These are phyloP conservation scores for Candida labiduridarum DNA, from an alignment of 1,139 yeast genomes.

Conservation along the genomic window DNA sequence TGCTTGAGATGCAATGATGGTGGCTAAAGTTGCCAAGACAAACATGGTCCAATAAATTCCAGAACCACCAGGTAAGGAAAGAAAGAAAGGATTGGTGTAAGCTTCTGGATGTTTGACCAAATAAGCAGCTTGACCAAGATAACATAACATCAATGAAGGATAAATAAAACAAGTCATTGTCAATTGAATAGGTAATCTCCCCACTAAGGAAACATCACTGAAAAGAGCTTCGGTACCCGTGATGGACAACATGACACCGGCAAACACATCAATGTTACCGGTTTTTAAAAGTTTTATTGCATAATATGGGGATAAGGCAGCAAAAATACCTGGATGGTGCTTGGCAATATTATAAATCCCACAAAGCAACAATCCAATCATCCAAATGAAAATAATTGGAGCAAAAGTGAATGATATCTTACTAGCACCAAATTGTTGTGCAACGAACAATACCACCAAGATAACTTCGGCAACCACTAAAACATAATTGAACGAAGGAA, in stretches of 20 bases:
- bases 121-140: slow-evolving; percentile 62
- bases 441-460: slow-evolving; percentile 42
- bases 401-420: slow-evolving; percentile 49
- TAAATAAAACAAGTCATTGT: slow-evolving; percentile 50
- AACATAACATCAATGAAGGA: slow-evolving; percentile 51
- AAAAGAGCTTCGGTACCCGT: slow-evolving; percentile 69
- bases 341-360: slow-evolving; percentile 50
- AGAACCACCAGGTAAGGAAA: slow-evolving; percentile 53
- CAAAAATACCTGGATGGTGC: slow-evolving; percentile 46
- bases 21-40: slow-evolving; percentile 53
- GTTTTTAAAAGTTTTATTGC: slow-evolving; percentile 46
- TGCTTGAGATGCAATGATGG: slow-evolving; percentile 64
- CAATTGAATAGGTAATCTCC: slow-evolving; percentile 50
- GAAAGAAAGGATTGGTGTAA: slow-evolving; percentile 45
- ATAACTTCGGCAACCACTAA: slow-evolving; percentile 52
- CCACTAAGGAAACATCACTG: slow-evolving; percentile 62
- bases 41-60: slow-evolving; percentile 55
- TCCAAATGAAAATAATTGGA: slow-evolving; percentile 56
- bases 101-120: slow-evolving; percentile 43
- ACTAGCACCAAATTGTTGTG: slow-evolving; percentile 52
- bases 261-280: slow-evolving; percentile 47
- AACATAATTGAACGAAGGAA: slow-evolving; percentile 39
- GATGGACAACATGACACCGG: slow-evolving; percentile 55
- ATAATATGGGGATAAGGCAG: slow-evolving; percentile 52
- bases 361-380: slow-evolving; percentile 42